Percentiles rank a stretch among this genome's conserved stretches.
phyloP scores from a whole-genome alignment of 768 basidiomycete species.

The Lactifluus rugatus region DNA sequence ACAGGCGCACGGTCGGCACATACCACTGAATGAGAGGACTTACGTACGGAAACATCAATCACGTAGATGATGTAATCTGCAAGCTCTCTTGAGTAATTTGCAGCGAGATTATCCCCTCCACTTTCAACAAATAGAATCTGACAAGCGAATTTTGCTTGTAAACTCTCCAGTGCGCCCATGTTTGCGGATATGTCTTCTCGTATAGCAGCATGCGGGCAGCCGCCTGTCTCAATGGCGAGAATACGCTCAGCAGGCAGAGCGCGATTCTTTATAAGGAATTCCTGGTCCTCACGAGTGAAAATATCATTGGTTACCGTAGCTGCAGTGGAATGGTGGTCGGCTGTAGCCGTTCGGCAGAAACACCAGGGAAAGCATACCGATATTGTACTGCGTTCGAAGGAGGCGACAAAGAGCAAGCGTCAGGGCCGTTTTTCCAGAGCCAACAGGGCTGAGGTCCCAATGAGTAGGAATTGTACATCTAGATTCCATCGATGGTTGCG shows the following conservation, averaged over 20 bases:
- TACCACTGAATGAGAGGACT: not conserved
- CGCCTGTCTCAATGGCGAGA: slow-evolving; percentile 94
- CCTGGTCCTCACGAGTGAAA: slow-evolving; percentile 96
- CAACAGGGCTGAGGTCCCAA: slow-evolving; percentile 66
- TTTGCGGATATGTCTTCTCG: slow-evolving; percentile 98
- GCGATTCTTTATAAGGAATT: slow-evolving; percentile 89
- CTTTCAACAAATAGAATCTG: slow-evolving; percentile 93
- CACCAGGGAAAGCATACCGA: slow-evolving; percentile 45
- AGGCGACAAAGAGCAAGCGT: slow-evolving; percentile 82
- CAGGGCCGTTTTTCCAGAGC: slow-evolving; percentile 93
- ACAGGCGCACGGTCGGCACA: not conserved
- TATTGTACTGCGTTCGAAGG: slow-evolving; percentile 78
- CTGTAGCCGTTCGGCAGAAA: slow-evolving; percentile 9
- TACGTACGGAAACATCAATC: slow-evolving; percentile 69
- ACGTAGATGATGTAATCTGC: slow-evolving; percentile 97
- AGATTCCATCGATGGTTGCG: slow-evolving; percentile 22
- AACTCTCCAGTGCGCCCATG: slow-evolving; percentile 87
- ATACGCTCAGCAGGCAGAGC: slow-evolving; percentile 82
- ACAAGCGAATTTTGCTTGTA: slow-evolving; percentile 84
- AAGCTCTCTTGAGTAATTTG: slow-evolving; percentile 92
- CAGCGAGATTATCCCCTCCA: slow-evolving; percentile 94
- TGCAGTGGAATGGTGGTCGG: slow-evolving; percentile 25
- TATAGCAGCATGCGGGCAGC: slow-evolving; percentile 97
- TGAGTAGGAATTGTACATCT: not conserved
- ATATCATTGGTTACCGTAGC: slow-evolving; percentile 99